Conservation (phyloP, 257 asterid genomes). For the Marsdenia floribunda region DNA sequence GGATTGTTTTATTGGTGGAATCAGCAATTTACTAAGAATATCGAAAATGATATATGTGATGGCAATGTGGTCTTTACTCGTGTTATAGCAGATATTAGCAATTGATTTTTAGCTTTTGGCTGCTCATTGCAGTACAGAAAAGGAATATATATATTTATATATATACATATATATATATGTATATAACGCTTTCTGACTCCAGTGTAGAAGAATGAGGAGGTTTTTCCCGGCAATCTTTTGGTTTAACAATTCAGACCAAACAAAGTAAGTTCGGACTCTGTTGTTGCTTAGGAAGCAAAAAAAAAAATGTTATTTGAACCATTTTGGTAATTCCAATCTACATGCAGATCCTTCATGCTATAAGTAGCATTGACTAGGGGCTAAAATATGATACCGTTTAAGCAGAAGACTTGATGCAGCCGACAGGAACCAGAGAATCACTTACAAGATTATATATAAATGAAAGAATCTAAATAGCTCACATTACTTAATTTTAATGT, state of each 20-base stretch:
- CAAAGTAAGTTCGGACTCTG: neutral
- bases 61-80: neutral
- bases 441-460: too few relatives aligned
- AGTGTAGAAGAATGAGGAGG: too few relatives aligned
- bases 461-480: neutral
- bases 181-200: too few relatives aligned
- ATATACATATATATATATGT: too few relatives aligned
- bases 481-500: neutral
- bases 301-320: too few relatives aligned
- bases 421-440: neutral
- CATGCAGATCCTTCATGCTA: neutral
- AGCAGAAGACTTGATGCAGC: neutral
- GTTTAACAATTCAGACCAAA: neutral
- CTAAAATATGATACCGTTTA: too few relatives aligned
- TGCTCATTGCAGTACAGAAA: neutral
- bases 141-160: too few relatives aligned
- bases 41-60: neutral
- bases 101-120: neutral
- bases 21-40: neutral
- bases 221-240: too few relatives aligned
- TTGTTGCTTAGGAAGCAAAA: too few relatives aligned
- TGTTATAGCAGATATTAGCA: neutral
- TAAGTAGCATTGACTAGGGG: neutral
- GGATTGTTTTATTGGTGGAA: neutral
- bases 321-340: neutral